Conservation (phyloP, 2,329 filamentous ascomycete genomes). For the Fusarium hainanense region DNA sequence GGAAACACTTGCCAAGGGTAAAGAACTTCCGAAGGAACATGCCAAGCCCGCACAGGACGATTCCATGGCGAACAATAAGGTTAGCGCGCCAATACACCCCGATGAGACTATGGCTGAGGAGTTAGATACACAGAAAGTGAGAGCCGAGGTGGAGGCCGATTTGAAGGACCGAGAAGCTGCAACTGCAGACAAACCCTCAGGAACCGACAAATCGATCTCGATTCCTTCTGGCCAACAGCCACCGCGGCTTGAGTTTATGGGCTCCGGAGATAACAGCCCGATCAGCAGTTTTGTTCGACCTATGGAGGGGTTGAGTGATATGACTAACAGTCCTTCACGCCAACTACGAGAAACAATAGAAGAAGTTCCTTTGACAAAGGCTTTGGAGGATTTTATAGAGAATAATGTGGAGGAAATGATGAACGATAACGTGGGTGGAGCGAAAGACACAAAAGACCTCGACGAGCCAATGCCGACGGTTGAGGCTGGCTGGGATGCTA, state of each 20-base stretch:
- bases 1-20: slow-evolving; percentile 38
- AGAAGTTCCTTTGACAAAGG: not conserved
- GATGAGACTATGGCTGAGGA: slow-evolving; percentile 41
- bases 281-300: slow-evolving; percentile 42
- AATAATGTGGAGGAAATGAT: not conserved
- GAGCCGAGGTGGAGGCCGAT: slow-evolving; percentile 41
- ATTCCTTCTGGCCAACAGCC: slow-evolving; percentile 48
- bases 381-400: not conserved
- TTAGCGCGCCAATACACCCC: slow-evolving; percentile 41
- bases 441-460: slow-evolving; percentile 15
- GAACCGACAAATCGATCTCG: slow-evolving; percentile 39
- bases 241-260: slow-evolving; percentile 36
- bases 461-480: slow-evolving; percentile 9
- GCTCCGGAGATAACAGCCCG: slow-evolving; percentile 35
- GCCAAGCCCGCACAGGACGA: slow-evolving; percentile 21
- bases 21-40: slow-evolving; percentile 39
- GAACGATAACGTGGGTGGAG: not conserved
- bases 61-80: slow-evolving; percentile 39
- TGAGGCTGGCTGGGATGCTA: slow-evolving; percentile 22
- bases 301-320: slow-evolving; percentile 32
- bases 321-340: slow-evolving; percentile 31
- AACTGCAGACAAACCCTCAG: slow-evolving; percentile 21
- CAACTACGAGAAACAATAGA: slow-evolving; percentile 36
- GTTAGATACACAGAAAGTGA: slow-evolving; percentile 48
- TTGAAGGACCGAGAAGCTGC: slow-evolving; percentile 32